phyloP scores from a whole-genome alignment of 129 eudicot genomes.

The Gnaphalium uliginosum region DNA sequence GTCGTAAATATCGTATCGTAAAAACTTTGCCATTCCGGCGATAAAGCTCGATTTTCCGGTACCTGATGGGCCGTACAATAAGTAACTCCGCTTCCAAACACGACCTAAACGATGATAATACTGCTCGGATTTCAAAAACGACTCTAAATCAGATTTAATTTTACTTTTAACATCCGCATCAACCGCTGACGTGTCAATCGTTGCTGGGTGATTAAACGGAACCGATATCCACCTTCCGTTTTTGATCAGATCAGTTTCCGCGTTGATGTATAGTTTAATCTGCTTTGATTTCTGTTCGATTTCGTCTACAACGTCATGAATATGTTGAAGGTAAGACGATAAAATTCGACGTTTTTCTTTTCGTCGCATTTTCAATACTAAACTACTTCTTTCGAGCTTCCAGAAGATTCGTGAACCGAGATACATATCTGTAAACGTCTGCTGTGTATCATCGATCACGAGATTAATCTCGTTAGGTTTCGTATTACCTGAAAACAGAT shows the following conservation, averaged over 20 bases:
- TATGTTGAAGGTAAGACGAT: conserved; percentile 74
- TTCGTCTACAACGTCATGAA: conserved; percentile 56
- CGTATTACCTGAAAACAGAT: conserved; percentile 55
- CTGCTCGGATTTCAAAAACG: conserved; percentile 73
- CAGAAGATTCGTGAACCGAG: conserved; percentile 70
- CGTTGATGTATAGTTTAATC: conserved; percentile 56
- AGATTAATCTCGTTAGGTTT: conserved; percentile 66
- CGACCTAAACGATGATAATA: conserved; percentile 81
- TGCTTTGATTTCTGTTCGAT: conserved; percentile 62
- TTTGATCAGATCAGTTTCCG: conserved; percentile 36
- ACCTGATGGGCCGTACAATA: conserved; percentile 73
- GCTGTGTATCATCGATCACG: conserved; percentile 49
- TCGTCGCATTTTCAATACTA: conserved; percentile 61
- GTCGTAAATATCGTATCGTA: conserved; percentile 74
- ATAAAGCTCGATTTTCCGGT: conserved; percentile 91
- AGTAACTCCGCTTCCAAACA: conserved; percentile 83
- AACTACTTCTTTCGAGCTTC: conserved; percentile 49
- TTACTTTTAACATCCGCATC: conserved; percentile 68
- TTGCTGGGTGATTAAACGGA: conserved; percentile 79
- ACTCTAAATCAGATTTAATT: conserved; percentile 72
- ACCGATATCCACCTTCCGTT: conserved; percentile 78
- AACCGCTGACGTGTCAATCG: conserved; percentile 73
- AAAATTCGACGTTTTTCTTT: conserved; percentile 68
- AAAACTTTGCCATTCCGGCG: conserved; percentile 80
- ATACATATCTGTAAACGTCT: conserved; percentile 52